phyloP scores from a whole-genome alignment of 768 basidiomycete species.

The Rhizopogon sp. region DNA sequence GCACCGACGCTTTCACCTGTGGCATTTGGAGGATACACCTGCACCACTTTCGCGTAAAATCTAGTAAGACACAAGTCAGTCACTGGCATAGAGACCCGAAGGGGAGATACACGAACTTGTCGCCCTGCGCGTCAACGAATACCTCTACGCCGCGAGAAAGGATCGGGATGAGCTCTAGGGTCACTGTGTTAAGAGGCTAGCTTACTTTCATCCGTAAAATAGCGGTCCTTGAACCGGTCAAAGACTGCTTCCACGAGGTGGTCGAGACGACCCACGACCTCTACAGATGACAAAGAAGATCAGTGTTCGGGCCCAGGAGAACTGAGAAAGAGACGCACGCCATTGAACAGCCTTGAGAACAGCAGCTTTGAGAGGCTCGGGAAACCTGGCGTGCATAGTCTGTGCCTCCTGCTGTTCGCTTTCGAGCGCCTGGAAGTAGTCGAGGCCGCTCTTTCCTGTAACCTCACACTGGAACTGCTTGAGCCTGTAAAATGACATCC shows the following conservation, averaged over 20 bases:
- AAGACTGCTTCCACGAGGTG: constrained; percentile 92
- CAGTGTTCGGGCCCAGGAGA: constrained; percentile 10
- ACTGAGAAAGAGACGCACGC: constrained; percentile 60
- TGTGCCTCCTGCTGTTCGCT: constrained; percentile 88
- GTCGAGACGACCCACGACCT: constrained; percentile 95
- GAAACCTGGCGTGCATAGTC: constrained; percentile 87
- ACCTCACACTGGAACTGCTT: constrained; percentile 98
- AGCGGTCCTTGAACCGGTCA: constrained; percentile 95
- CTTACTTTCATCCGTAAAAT: constrained; percentile 88
- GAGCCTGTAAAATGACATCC: constrained; percentile 91
- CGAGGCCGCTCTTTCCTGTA: constrained; percentile 88
- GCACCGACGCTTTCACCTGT: constrained; percentile 33
- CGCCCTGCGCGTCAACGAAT: constrained; percentile 80
- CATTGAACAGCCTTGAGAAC: constrained; percentile 93
- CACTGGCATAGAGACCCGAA: not conserved
- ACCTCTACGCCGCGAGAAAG: constrained; percentile 48
- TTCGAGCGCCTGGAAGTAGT: constrained; percentile 91
- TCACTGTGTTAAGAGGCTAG: constrained; percentile 16
- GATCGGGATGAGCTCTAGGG: constrained; percentile 12
- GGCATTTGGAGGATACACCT: constrained; percentile 67
- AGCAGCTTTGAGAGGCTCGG: constrained; percentile 86
- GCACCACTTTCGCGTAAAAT: constrained; percentile 77
- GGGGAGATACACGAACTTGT: constrained; percentile 57
- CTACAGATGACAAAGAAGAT: constrained; percentile 36
- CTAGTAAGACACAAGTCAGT: constrained; percentile 34